Evolutionary conservation across 352 stramenopile genomes (phyloP), one percentile per base, ranked within the genome.

Genomic region (Pythium biforme): DNA sequence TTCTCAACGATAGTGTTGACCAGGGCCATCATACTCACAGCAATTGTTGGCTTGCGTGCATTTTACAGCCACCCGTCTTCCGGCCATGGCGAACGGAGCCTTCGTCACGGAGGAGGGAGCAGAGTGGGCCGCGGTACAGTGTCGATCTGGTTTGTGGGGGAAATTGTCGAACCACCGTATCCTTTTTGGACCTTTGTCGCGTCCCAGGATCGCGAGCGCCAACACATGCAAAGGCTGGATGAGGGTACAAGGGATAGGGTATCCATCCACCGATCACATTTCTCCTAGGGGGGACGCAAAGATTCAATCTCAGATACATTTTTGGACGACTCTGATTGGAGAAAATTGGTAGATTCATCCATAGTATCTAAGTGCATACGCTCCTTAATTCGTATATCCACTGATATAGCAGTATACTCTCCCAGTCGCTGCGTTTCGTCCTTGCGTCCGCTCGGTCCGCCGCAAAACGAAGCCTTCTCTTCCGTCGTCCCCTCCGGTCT

Each of bases 291-390:
- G 17, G 53, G 53, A 62, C n/a, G 46, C 34, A 26, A 63, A 69
- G 62, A 69, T 69, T 69, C 62, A 56, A 64, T 55, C 39, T 64
- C 55, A 55, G 47, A 55, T 69, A 51, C 47, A 47, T 20, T 34
- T 43, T 48, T 58, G 20, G 12, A 9, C 19, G 15, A 3, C 17
- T 27, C 8, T 58, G 46, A 68, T 68, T 68, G 52, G 52, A 19
- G n/a, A 2, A 61, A 47, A 56, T 20, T 22, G 26, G 19, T 11
- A 31, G 26, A 52, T 41, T 22, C 6, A 12, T 31, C 0, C 6
- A 1, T 43, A 10, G 23, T 58, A 64, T 58, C 11, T 58, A 4
- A 64, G 15, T 64, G 6, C 37, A 41, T 27, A 14, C 11, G 0
- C 1, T 37, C 8, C 0, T 34, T 39, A 19, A 20, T 23, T 12